Evolutionary conservation across 805 yeast species (phyloP).

Genomic region (Sungouiella thailandica): DNA sequence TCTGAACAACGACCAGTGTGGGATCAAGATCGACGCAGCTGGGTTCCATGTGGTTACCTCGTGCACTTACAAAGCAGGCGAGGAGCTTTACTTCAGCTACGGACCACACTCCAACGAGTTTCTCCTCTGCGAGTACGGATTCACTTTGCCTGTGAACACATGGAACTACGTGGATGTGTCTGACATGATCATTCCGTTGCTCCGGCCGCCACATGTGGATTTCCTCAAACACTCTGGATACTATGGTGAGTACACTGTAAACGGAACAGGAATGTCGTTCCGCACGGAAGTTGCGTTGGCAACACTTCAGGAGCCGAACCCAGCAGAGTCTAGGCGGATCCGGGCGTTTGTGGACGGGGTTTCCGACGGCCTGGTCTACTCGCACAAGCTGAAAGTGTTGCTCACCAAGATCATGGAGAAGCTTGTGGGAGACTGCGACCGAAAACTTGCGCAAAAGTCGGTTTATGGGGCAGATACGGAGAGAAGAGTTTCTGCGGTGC

Average conservation of each 20-base stretch:
- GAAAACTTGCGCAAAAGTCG: slow-evolving; percentile 13
- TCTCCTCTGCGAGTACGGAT: slow-evolving; percentile 83
- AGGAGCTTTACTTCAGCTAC: slow-evolving; percentile 69
- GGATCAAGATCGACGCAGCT: slow-evolving; percentile 36
- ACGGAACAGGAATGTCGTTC: slow-evolving; percentile 51
- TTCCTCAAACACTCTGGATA: slow-evolving; percentile 53
- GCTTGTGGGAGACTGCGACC: slow-evolving; percentile 19
- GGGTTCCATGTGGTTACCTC: slow-evolving; percentile 50
- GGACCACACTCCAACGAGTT: slow-evolving; percentile 89
- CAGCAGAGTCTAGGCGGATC: slow-evolving; percentile 27
- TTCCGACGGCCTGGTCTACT: slow-evolving; percentile 41
- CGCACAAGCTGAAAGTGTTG: slow-evolving; percentile 23
- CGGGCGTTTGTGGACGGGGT: slow-evolving; percentile 42
- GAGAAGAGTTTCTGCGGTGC: slow-evolving; percentile 16
- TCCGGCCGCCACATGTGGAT: slow-evolving; percentile 30
- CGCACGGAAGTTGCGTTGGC: slow-evolving; percentile 76
- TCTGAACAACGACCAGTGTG: slow-evolving; percentile 47
- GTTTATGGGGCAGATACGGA: slow-evolving; percentile 14
- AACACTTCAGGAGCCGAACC: slow-evolving; percentile 36
- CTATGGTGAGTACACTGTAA: slow-evolving; percentile 70
- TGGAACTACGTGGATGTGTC: slow-evolving; percentile 74
- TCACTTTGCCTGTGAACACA: slow-evolving; percentile 49
- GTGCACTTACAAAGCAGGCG: slow-evolving; percentile 26
- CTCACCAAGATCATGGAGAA: slow-evolving; percentile 30
- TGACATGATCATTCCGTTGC: slow-evolving; percentile 31